Evolutionary conservation across 1,284 basidiomycete species (phyloP).

Genomic region (Psilocybe mexicana): DNA sequence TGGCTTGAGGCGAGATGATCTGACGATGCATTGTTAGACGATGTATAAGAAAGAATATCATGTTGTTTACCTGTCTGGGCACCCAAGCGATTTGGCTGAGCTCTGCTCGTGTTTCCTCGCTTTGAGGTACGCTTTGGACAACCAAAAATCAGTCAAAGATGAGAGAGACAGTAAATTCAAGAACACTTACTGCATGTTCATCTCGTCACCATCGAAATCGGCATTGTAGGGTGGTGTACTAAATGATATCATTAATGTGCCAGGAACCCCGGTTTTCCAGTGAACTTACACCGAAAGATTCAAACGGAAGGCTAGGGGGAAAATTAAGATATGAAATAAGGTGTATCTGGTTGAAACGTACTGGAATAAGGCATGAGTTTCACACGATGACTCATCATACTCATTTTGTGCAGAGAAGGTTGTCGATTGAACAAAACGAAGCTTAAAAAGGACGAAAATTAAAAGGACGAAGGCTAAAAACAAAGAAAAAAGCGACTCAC

Average conservation of each 20-base stretch:
- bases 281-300: conserved; percentile 90
- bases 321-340: conserved; percentile 23
- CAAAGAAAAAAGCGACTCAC: conserved; percentile 48
- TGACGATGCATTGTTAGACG: conserved; percentile 33
- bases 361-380: conserved; percentile 99
- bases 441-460: conserved; percentile 40
- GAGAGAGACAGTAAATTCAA: not conserved
- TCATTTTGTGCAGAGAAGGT: conserved; percentile 99
- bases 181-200: conserved; percentile 94
- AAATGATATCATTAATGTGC: conserved; percentile 31
- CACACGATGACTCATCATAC: conserved; percentile 99
- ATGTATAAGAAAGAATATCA: not conserved
- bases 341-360: conserved; percentile 42
- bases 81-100: conserved; percentile 99
- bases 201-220: conserved; percentile 99
- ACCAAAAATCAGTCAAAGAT: not conserved
- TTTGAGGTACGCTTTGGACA: conserved; percentile 86
- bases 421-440: conserved; percentile 98
- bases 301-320: conserved; percentile 80
- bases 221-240: conserved; percentile 92
- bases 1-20: conserved; percentile 99
- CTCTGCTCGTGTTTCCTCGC: conserved; percentile 98
- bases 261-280: conserved; percentile 20
- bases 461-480: not conserved
- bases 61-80: conserved; percentile 77